phyloP scores from a whole-genome alignment of 78 protist genomes.

The Bodo saltans region DNA sequence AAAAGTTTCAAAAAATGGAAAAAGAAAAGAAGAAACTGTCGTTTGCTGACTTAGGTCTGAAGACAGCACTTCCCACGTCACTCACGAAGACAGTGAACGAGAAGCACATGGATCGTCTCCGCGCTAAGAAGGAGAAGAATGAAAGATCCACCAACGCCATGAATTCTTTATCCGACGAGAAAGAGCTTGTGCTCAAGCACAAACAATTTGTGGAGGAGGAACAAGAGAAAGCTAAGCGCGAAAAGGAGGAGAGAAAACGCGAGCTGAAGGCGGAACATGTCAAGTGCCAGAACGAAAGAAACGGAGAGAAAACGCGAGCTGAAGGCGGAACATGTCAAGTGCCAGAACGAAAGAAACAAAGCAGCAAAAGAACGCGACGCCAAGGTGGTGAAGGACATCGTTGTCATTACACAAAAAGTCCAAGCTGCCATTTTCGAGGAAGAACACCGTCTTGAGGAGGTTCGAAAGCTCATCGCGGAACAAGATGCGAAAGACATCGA shows the following conservation, averaged over 20 bases:
- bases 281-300: background rate
- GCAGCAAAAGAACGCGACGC: background rate
- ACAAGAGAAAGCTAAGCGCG: background rate
- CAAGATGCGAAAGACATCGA: background rate
- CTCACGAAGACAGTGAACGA: background rate
- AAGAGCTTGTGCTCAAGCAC: background rate
- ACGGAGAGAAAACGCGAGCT: background rate
- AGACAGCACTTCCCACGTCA: background rate
- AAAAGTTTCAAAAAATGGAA: too few relatives aligned
- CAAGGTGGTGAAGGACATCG: background rate
- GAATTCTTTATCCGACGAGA: background rate
- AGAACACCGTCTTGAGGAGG: background rate
- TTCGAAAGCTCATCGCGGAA: background rate
- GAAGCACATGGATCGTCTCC: constrained; percentile 12
- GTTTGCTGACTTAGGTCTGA: background rate
- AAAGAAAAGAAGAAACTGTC: background rate
- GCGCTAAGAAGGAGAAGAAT: constrained; percentile 14
- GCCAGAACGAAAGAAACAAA: background rate
- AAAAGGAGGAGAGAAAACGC: background rate
- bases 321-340: background rate
- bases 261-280: background rate
- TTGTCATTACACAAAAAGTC: background rate
- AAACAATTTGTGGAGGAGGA: background rate
- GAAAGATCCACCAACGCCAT: background rate
- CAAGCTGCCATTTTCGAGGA: constrained; percentile 1